Evolutionary conservation across 2,329 filamentous ascomycete genomes (phyloP).

Genomic region (Calonectria multiphialidica): DNA sequence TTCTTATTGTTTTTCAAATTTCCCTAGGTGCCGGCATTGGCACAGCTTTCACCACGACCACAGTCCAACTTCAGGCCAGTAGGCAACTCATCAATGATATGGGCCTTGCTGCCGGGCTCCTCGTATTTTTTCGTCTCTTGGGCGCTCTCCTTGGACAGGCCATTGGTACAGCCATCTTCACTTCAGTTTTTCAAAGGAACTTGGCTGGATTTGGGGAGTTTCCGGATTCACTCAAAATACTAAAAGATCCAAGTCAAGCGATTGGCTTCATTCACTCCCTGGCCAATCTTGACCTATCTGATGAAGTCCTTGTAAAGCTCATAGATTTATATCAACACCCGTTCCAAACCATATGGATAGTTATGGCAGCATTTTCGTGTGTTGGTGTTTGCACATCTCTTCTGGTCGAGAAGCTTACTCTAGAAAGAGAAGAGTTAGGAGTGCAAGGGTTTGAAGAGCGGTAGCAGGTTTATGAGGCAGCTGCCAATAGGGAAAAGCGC

Average conservation of each 20-base stretch:
- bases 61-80: slow-evolving; percentile 51
- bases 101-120: slow-evolving; percentile 49
- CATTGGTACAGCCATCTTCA: slow-evolving; percentile 50
- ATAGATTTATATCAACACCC: slow-evolving; percentile 4
- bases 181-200: slow-evolving; percentile 40
- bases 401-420: background rate
- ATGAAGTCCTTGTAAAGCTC: background rate
- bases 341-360: slow-evolving; percentile 14
- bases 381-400: background rate
- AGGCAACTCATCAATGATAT: slow-evolving; percentile 47
- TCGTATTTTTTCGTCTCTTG: slow-evolving; percentile 51
- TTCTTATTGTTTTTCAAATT: slow-evolving; percentile 34
- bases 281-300: background rate
- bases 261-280: slow-evolving; percentile 31
- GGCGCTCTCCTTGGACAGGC: slow-evolving; percentile 52
- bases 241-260: slow-evolving; percentile 33
- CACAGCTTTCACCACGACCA: slow-evolving; percentile 30
- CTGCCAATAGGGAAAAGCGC: background rate
- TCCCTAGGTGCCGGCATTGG: slow-evolving; percentile 44
- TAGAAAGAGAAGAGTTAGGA: slow-evolving; percentile 10
- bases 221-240: slow-evolving; percentile 10
- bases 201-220: slow-evolving; percentile 26
- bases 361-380: slow-evolving; percentile 4
- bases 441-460: background rate
- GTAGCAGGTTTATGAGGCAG: background rate